These are phyloP conservation scores for Kazachstania bromeliacearum DNA, from an alignment of 805 yeast species.

Conservation along the genomic window DNA sequence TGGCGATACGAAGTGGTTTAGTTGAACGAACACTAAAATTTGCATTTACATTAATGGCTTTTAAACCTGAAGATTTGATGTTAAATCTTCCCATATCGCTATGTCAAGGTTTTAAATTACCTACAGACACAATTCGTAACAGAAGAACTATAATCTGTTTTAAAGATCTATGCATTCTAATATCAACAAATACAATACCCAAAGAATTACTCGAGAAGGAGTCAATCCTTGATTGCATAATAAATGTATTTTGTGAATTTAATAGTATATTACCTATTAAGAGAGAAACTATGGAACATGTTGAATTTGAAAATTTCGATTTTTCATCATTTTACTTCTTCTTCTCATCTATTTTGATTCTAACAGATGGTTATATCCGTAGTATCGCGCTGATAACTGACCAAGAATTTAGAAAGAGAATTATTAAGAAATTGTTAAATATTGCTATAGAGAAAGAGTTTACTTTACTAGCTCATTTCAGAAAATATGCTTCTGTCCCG, in stretches of 20 bases:
- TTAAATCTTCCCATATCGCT: constrained; percentile 19
- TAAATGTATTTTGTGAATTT: constrained; percentile 23
- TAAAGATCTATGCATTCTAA: constrained; percentile 56
- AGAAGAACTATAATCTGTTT: constrained; percentile 25
- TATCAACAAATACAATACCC: constrained; percentile 57
- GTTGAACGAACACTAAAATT: constrained; percentile 23
- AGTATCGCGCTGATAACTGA: constrained; percentile 21
- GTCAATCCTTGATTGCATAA: constrained; percentile 11
- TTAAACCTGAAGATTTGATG: constrained; percentile 19
- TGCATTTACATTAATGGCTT: constrained; percentile 24
- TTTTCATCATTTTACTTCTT: constrained; percentile 37
- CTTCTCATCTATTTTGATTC: constrained; percentile 24
- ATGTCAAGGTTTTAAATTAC: constrained; percentile 18
- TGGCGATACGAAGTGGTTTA: constrained; percentile 20
- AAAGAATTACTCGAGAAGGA: constrained; percentile 27
- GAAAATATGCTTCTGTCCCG: constrained; percentile 4
- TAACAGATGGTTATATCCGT: constrained; percentile 26
- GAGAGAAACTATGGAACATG: constrained; percentile 72
- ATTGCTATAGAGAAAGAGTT: constrained; percentile 16
- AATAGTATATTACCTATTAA: constrained; percentile 48
- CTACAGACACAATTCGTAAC: constrained; percentile 22
- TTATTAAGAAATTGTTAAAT: constrained; percentile 13
- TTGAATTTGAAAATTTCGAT: constrained; percentile 83
- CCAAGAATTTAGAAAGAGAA: constrained; percentile 10
- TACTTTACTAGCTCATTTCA: constrained; percentile 10